Base-by-base conservation (phyloP, 495 filamentous ascomycete species). In the Aspergillus haitiensis region DNA sequence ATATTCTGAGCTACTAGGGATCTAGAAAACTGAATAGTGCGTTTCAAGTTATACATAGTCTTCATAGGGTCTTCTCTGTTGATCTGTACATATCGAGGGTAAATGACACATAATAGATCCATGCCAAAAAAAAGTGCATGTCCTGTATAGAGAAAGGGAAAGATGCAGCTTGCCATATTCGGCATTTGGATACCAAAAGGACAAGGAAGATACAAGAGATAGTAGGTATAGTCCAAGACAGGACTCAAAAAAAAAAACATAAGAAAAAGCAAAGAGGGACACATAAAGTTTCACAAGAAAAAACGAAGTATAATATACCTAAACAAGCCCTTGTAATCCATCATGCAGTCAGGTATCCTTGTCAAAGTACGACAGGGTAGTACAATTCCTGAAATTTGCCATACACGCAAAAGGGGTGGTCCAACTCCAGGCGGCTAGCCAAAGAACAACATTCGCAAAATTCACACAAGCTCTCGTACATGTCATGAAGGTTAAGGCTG, bases 391-490 rank as follows among this genome's bases (percentile, higher is more conserved):
- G 52, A 56, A 62, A 72, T 50, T 58, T 58, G 65, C 59, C 58
- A 67, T 64, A 67, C 65, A 67, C 60, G 61, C 65, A 62, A 62
- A 62, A 52, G 62, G 62, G 62, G 54, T 64, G 59, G 61, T 64
- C 59, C 62, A 67, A 59, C 65, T 67, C 66, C 70, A 72, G 68
- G 56, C 48, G 62, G 69, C 66, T 69, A 62, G 66, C 64, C 61
- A 72, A 72, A 69, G 66, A 67, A 59, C 44, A 52, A 44, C 62
- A 56, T 67, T 48, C 62, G 16, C 68, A 70, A 65, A 71, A 72
- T 70, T 68, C 71, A 70, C 74, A 70, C 71, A 70, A 66, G 71
- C 70, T 74, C 72, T 74, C 74, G 67, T 77, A 73, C 70, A 74
- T 73, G 70, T 71, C 72, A 67, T 77, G 66, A 74, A 63, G 55